These are phyloP conservation scores for Rhodomyrtus psidioides DNA, from an alignment of 441 rosid species.

Conservation along the genomic window DNA sequence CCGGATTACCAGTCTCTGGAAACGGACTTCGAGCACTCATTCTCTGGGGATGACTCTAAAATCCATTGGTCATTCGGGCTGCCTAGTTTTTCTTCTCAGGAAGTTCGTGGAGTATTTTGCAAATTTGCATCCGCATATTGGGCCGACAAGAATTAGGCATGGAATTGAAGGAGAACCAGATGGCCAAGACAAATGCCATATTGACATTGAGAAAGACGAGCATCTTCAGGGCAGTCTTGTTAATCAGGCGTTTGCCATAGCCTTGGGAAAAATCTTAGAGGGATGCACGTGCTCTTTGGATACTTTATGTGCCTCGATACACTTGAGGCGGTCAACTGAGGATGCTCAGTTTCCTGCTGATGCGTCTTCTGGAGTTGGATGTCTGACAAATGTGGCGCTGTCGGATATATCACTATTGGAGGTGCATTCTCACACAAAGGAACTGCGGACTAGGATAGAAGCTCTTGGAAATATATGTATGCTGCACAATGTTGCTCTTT, in stretches of 20 bases:
- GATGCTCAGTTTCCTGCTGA: slow-evolving; percentile 15
- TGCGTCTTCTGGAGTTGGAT: slow-evolving; percentile 31
- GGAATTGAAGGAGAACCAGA: slow-evolving; percentile 19
- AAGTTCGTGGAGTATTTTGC: slow-evolving; percentile 62
- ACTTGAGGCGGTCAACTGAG: slow-evolving; percentile 47
- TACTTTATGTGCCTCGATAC: slow-evolving; percentile 59
- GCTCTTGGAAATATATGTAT: slow-evolving; percentile 80
- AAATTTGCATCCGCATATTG: slow-evolving; percentile 15
- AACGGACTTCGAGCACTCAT: slow-evolving; percentile 66
- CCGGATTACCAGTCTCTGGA: slow-evolving; percentile 57
- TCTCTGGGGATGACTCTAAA: slow-evolving; percentile 70
- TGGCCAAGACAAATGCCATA: slow-evolving; percentile 7
- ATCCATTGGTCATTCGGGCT: slow-evolving; percentile 61
- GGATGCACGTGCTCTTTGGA: slow-evolving; percentile 66
- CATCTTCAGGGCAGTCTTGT: slow-evolving; percentile 44
- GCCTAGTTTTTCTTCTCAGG: slow-evolving; percentile 58
- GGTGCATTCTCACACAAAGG: slow-evolving; percentile 70
- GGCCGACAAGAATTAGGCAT: slow-evolving; percentile 7
- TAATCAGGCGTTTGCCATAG: slow-evolving; percentile 91
- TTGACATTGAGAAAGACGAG: slow-evolving; percentile 12
- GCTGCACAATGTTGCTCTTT: slow-evolving; percentile 37
- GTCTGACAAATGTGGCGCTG: slow-evolving; percentile 63
- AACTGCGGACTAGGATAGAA: slow-evolving; percentile 73
- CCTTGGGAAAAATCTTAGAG: slow-evolving; percentile 72
- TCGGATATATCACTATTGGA: slow-evolving; percentile 67